Percentiles rank a stretch among this genome's conserved stretches.
These are phyloP conservation scores for Bertia moriformis DNA, from an alignment of 2,329 filamentous ascomycete species.

Conservation along the genomic window DNA sequence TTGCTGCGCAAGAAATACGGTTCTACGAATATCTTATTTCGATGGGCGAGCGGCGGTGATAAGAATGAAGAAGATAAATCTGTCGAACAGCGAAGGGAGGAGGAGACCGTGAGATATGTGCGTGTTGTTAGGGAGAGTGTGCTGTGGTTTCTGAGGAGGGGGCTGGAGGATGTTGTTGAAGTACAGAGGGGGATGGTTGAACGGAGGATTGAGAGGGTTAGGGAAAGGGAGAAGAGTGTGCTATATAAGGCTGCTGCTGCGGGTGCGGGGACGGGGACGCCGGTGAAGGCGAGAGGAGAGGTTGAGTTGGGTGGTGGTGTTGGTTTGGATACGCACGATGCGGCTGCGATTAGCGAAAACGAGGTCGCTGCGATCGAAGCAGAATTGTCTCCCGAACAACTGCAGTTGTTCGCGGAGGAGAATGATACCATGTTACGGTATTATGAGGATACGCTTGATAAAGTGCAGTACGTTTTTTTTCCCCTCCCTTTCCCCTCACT, in stretches of 20 bases:
- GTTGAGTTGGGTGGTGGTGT: neutral
- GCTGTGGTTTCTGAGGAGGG: neutral
- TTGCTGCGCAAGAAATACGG: neutral
- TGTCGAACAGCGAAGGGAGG: neutral
- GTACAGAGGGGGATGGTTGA: neutral
- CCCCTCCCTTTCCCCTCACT: neutral
- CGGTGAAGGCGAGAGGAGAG: too few species aligned
- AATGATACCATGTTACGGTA: neutral
- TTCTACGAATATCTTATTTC: neutral
- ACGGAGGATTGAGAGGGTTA: neutral
- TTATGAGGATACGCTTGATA: neutral
- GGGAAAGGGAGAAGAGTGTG: slow-evolving; percentile 1
- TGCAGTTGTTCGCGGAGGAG: slow-evolving; percentile 1
- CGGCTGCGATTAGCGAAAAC: neutral
- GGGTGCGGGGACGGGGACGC: neutral
- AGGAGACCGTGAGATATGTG: neutral
- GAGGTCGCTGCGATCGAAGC: neutral
- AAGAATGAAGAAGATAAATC: neutral
- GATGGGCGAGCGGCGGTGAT: neutral
- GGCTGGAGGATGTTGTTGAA: neutral
- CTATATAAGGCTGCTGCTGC: neutral
- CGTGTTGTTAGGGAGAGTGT: neutral
- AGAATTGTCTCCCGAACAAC: neutral
- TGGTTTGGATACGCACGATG: neutral
- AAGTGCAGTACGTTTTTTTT: neutral